A percentile compares a stretch with the other conserved stretches of the same genome.
Evolutionary conservation across 108 stramenopile genomes (phyloP).

Genomic region (Nitzschia sp.): DNA sequence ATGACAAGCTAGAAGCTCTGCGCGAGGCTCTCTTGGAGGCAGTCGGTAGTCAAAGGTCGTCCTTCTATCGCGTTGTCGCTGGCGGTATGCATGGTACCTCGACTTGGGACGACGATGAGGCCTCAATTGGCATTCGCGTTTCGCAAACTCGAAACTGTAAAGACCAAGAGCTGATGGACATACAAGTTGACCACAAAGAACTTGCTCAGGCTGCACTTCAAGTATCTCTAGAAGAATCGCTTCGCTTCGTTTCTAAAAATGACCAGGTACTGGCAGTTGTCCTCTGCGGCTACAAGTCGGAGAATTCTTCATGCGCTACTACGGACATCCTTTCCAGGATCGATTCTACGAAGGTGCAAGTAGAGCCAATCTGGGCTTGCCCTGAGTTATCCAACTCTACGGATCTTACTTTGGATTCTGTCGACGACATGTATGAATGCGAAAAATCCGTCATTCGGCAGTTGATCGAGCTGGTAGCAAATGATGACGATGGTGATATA

Average conservation of each 20-base stretch:
- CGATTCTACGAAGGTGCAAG: neutral
- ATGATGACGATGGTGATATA: constrained; percentile 9
- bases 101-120: constrained; percentile 49
- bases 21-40: constrained; percentile 33
- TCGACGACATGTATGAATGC: constrained; percentile 31
- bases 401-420: neutral
- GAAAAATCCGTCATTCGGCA: constrained; percentile 25
- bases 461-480: neutral
- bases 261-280: constrained; percentile 20
- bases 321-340: neutral
- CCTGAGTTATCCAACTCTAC: neutral
- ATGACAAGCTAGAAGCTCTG: constrained; percentile 43
- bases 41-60: constrained; percentile 43
- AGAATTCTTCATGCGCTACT: constrained; percentile 11
- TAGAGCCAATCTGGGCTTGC: constrained; percentile 26
- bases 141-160: constrained; percentile 1
- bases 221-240: neutral
- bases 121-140: constrained; percentile 3
- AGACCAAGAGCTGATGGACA: neutral
- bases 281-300: constrained; percentile 19
- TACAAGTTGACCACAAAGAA: neutral
- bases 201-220: neutral
- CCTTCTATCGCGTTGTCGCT: constrained; percentile 69
- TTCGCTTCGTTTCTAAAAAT: neutral
- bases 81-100: constrained; percentile 79